Base-by-base conservation (phyloP, 495 filamentous ascomycete species). In the Jackrogersella minutella region DNA sequence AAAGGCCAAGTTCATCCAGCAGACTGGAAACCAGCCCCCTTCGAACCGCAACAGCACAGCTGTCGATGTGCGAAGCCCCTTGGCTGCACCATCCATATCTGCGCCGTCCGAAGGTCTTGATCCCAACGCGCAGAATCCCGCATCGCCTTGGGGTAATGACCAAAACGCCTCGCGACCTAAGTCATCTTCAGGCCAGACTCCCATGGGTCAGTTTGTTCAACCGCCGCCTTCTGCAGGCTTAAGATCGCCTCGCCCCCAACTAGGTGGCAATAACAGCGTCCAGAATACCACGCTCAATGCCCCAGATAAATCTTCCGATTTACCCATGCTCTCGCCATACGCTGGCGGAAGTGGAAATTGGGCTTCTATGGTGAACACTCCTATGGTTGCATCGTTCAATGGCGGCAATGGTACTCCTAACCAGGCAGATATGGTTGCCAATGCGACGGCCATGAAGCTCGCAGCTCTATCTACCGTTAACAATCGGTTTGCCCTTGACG, bases 281-380 rank as follows among this genome's bases (percentile, higher is more conserved):
- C 94, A 97, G 77, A 96, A 80, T 59, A 95, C 92, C 8, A 93
- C 87, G 2, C 81, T 97, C 33, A 91, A 85, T 58, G 86, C 90
- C 0, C 86, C 87, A 13, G 90, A 96, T 36, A 89, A 88, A 63
- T 79, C 82, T 34, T 60, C 74, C 5, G 93, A 94, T 40, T 81
- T 97, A 49, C 92, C 93, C 10, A 77, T 97, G 68, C 84, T 99
- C 47, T 98, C 95, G 13, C 95, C 95, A 0, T 98, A 97, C 75
- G 87, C 87, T 64, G 81, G 89, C 58, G 87, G 86, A 46, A 91
- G 91, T 74, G 91, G 91, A 33, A 98, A 93, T 83, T 99, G 95
- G 95, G 95, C 96, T 31, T 98, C 95, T 21, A 95, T 97, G 91
- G 88, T 93, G 64, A 98, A 97, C 80, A 99, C 95, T 2, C 95